A percentile compares a stretch with the other conserved stretches of the same genome.
Evolutionary conservation across 306 rosid genomes (phyloP).

Genomic region (Hippophae rhamnoides): DNA sequence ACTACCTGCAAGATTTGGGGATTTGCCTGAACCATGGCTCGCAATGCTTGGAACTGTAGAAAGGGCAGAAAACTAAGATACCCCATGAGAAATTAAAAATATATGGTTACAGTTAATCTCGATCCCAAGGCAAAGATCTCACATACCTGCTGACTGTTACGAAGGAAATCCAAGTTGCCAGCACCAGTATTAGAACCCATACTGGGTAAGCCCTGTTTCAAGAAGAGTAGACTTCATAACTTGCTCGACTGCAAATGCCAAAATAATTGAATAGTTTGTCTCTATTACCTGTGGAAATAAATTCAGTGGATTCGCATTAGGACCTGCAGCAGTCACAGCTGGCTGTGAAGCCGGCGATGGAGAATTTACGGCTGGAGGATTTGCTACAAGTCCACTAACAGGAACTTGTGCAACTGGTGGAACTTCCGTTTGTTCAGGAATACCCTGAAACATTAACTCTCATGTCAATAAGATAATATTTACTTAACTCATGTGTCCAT

Average conservation of each 20-base stretch:
- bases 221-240: constrained; percentile 1
- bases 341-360: constrained; percentile 17
- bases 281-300: constrained; percentile 32
- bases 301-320: constrained; percentile 37
- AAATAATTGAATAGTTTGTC: neutral
- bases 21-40: constrained; percentile 40
- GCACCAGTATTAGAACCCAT: constrained; percentile 29
- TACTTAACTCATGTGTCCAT: too few species aligned
- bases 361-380: constrained; percentile 13
- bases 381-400: constrained; percentile 13
- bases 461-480: too few species aligned
- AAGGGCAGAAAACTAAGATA: constrained; percentile 1
- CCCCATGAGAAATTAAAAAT: neutral
- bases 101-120: neutral
- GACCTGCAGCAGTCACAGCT: constrained; percentile 22
- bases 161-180: constrained; percentile 33
- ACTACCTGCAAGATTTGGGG: constrained; percentile 36
- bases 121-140: neutral
- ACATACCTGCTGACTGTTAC: constrained; percentile 33
- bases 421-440: constrained; percentile 33
- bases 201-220: constrained; percentile 35
- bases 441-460: constrained; percentile 20
- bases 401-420: constrained; percentile 28
- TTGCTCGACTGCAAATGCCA: neutral
- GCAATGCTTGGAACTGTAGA: constrained; percentile 34